phyloP scores from a whole-genome alignment of 495 filamentous ascomycete genomes.

The Penicillium bialowiezense region DNA sequence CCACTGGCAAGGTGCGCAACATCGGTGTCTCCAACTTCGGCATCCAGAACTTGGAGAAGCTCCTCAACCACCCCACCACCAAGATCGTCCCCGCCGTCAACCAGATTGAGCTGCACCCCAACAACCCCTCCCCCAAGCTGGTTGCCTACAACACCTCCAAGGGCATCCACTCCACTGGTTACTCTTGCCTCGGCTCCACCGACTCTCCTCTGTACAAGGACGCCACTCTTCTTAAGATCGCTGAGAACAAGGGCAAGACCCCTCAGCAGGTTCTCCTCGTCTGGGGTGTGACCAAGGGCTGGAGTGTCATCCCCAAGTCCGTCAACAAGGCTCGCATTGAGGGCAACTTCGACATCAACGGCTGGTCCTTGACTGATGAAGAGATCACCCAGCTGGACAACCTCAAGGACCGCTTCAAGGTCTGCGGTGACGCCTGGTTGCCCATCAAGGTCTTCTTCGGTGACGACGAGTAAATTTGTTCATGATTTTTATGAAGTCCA shows the following conservation, averaged over 20 bases:
- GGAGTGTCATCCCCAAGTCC: constrained; percentile 72
- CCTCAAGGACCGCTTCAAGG: constrained; percentile 69
- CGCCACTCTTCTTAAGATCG: constrained; percentile 55
- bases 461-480: constrained; percentile 64
- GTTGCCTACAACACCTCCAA: constrained; percentile 67
- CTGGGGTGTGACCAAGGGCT: constrained; percentile 70
- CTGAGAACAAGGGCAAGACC: constrained; percentile 64
- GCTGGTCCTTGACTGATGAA: constrained; percentile 61
- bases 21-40: constrained; percentile 64
- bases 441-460: constrained; percentile 84
- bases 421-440: constrained; percentile 67
- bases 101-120: constrained; percentile 89
- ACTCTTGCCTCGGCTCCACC: constrained; percentile 66
- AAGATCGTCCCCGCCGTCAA: constrained; percentile 79
- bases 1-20: constrained; percentile 76
- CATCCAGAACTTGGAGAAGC: constrained; percentile 57
- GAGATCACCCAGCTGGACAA: constrained; percentile 61
- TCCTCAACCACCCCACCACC: constrained; percentile 50
- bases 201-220: constrained; percentile 56
- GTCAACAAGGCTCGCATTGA: constrained; percentile 61
- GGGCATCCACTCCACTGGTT: constrained; percentile 66
- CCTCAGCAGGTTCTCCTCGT: constrained; percentile 64
- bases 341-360: constrained; percentile 63
- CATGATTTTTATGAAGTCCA: constrained; percentile 13
- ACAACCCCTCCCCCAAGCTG: constrained; percentile 75